Evolutionary conservation across 306 rosid species (phyloP).

Genomic region (Clitoria ternatea): DNA sequence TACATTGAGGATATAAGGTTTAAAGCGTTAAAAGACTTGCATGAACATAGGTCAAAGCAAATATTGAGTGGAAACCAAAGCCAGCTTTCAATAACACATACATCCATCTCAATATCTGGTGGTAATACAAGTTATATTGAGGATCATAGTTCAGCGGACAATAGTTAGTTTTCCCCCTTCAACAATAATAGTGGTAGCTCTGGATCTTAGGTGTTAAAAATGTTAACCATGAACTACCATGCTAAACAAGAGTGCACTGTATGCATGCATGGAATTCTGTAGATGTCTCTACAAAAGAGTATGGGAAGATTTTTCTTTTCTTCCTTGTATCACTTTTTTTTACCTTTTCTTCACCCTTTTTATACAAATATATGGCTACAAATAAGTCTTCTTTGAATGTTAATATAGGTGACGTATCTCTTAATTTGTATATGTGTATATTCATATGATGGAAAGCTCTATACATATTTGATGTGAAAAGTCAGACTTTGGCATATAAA

Average conservation of each 20-base stretch:
- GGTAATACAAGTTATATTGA: conserved; percentile 24
- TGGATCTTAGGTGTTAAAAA: not conserved
- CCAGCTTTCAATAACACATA: conserved; percentile 32
- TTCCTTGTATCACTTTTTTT: not conserved
- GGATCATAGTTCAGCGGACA: conserved; percentile 10
- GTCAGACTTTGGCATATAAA: too few species aligned
- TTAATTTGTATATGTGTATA: not conserved
- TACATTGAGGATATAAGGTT: conserved; percentile 57
- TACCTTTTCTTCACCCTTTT: not conserved
- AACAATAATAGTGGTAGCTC: not conserved
- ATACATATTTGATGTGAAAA: not conserved
- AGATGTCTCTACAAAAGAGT: not conserved
- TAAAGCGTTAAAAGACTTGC: conserved; percentile 71
- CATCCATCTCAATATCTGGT: conserved; percentile 38
- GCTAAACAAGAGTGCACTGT: not conserved
- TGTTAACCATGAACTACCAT: not conserved
- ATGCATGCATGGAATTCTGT: not conserved
- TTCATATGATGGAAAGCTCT: not conserved
- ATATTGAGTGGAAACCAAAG: conserved; percentile 36
- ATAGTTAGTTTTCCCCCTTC: conserved; percentile 5
- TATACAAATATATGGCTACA: not conserved
- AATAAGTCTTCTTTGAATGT: not conserved
- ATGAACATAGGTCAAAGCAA: conserved; percentile 21
- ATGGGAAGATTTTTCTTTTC: not conserved
- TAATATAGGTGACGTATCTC: not conserved